Conservation (phyloP, 768 basidiomycete genomes). For the Suillus americanus region DNA sequence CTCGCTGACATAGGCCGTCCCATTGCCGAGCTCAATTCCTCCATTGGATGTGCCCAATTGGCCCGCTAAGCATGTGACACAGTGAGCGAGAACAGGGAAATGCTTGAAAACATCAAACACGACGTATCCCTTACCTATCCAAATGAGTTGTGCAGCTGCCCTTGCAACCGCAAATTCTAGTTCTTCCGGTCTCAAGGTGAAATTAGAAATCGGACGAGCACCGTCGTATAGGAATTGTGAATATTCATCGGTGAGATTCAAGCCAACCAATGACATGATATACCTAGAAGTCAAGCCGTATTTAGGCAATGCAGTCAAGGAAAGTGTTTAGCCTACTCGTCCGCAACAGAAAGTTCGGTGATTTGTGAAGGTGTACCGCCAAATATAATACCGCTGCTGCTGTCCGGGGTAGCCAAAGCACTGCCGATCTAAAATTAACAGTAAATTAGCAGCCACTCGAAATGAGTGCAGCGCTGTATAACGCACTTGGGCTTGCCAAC, state of each 20-base stretch:
- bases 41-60: neutral
- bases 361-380: neutral
- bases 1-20: neutral
- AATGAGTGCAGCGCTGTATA: neutral
- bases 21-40: neutral
- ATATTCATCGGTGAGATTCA: neutral
- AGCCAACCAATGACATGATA: neutral
- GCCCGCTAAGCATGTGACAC: neutral
- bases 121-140: slow-evolving; percentile 6
- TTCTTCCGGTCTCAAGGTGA: slow-evolving; percentile 5
- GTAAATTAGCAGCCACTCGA: neutral
- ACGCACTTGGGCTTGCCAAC: neutral
- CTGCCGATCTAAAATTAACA: neutral
- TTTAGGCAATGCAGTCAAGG: neutral
- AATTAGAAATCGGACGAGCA: neutral
- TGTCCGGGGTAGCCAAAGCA: neutral
- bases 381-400: neutral
- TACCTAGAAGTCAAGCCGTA: neutral
- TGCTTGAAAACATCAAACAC: neutral
- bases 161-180: slow-evolving; percentile 14
- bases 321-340: neutral
- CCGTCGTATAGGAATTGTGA: neutral
- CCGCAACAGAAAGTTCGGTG: neutral
- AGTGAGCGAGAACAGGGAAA: neutral
- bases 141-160: slow-evolving; percentile 8